Evolutionary conservation across 306 rosid species (phyloP).

Genomic region (Vigna reflexopilosa): DNA sequence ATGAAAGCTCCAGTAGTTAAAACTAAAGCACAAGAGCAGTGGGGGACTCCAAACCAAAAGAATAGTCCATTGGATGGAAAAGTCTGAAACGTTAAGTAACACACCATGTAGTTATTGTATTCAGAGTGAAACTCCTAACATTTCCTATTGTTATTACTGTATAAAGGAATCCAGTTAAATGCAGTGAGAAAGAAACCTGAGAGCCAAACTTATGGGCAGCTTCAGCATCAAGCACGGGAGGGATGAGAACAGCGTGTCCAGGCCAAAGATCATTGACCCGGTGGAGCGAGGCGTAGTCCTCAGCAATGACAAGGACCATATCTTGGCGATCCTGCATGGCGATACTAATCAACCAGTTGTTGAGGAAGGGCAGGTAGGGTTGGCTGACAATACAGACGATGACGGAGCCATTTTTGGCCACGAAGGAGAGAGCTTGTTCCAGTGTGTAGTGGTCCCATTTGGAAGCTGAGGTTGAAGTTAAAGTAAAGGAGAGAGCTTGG

Average conservation of each 20-base stretch:
- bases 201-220: constrained; percentile 95
- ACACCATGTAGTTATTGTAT: neutral
- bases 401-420: constrained; percentile 80
- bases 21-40: neutral
- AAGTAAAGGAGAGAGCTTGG: constrained; percentile 55
- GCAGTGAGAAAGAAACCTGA: constrained; percentile 54
- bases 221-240: constrained; percentile 89
- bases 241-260: constrained; percentile 91
- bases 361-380: constrained; percentile 89
- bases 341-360: constrained; percentile 91
- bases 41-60: too few relatives aligned
- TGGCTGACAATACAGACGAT: constrained; percentile 94
- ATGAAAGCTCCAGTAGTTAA: neutral
- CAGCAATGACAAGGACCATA: constrained; percentile 95
- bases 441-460: constrained; percentile 83
- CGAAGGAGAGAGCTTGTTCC: constrained; percentile 76
- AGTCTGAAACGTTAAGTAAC: neutral
- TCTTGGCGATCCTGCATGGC: constrained; percentile 78
- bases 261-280: constrained; percentile 92
- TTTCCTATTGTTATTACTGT: too few relatives aligned
- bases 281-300: constrained; percentile 82
- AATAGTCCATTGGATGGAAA: neutral
- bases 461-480: constrained; percentile 43
- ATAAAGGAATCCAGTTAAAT: neutral
- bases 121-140: neutral